Evolutionary conservation across 176 grass and related monocot genomes (phyloP).

Genomic region (Calamus simplicifolius): DNA sequence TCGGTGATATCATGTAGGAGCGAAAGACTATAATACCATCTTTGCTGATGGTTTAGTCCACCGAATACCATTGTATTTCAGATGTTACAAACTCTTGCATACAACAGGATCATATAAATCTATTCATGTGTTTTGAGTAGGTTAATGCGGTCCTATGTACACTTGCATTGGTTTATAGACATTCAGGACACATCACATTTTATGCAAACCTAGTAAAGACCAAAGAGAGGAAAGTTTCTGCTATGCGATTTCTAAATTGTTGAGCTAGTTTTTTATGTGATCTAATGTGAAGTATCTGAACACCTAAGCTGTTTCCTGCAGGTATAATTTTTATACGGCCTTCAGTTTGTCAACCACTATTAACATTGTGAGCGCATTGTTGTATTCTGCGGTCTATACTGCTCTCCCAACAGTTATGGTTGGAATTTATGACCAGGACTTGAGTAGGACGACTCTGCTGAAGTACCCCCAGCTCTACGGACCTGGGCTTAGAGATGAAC

Average conservation of each 20-base stretch:
- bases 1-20: no score
- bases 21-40: no score
- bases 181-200: no score
- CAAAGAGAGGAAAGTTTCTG: no score
- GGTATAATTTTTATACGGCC: constrained; percentile 74
- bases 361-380: constrained; percentile 67
- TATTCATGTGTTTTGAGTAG: no score
- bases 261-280: constrained; percentile 5
- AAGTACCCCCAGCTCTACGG: constrained; percentile 72
- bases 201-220: no score
- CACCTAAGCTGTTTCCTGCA: constrained; percentile 28
- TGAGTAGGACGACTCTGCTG: constrained; percentile 51
- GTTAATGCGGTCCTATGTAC: no score
- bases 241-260: neutral
- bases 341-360: constrained; percentile 78
- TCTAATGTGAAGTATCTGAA: constrained; percentile 4
- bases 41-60: no score
- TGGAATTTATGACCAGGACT: constrained; percentile 83
- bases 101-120: no score
- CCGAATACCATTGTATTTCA: no score
- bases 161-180: no score
- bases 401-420: constrained; percentile 74
- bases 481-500: constrained; percentile 62
- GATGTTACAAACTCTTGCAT: no score
- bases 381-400: constrained; percentile 87